These are phyloP conservation scores for Verticillium albo-atrum DNA, from an alignment of 2,329 filamentous ascomycete genomes.

Conservation along the genomic window DNA sequence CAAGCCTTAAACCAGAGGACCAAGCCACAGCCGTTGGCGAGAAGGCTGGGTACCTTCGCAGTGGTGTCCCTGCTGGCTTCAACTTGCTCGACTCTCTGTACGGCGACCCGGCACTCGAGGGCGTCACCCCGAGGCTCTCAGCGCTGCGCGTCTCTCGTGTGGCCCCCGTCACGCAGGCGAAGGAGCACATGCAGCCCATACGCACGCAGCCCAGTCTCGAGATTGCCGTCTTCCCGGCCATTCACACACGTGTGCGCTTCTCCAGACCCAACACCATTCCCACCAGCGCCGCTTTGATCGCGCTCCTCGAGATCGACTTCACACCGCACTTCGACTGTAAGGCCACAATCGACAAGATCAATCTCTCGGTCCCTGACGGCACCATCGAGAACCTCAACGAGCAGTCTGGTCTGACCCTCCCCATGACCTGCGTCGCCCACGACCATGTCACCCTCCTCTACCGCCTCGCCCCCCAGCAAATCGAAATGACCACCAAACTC, in stretches of 20 bases:
- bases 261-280: conserved; percentile 57
- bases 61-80: conserved; percentile 62
- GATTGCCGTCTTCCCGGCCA: conserved; percentile 61
- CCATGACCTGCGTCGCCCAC: conserved; percentile 60
- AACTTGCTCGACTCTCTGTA: conserved; percentile 75
- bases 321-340: conserved; percentile 62
- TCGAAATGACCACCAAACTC: conserved; percentile 40
- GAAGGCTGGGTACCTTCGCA: conserved; percentile 63
- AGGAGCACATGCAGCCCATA: conserved; percentile 59
- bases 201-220: conserved; percentile 58
- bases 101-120: conserved; percentile 57
- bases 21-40: conserved; percentile 29
- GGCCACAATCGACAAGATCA: conserved; percentile 39
- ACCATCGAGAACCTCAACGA: conserved; percentile 53
- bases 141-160: conserved; percentile 72
- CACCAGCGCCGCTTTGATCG: conserved; percentile 58
- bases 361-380: conserved; percentile 53
- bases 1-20: conserved; percentile 52
- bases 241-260: conserved; percentile 71
- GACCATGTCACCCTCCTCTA: conserved; percentile 76
- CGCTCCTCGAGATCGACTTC: conserved; percentile 70
- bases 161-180: conserved; percentile 59
- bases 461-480: conserved; percentile 51
- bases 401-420: conserved; percentile 45
- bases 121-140: conserved; percentile 63